phyloP scores from a whole-genome alignment of 352 stramenopile genomes.

The Globisporangium takayamanum region DNA sequence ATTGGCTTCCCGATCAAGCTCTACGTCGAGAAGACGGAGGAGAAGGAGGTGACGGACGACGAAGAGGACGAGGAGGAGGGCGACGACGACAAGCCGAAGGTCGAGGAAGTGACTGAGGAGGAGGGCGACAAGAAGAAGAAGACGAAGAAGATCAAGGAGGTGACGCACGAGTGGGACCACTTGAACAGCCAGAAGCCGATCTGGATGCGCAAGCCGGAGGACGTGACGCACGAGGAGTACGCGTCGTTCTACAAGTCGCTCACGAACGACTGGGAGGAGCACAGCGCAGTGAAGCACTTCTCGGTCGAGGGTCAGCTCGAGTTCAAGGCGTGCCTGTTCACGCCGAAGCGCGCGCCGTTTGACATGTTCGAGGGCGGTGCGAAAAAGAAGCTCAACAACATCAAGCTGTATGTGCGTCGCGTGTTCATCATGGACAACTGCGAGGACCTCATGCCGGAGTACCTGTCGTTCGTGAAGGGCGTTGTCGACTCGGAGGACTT shows the following conservation, averaged over 20 bases:
- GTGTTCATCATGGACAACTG: conserved; percentile 99
- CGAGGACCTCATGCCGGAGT: conserved; percentile 99
- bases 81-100: conserved; percentile 96
- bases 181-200: conserved; percentile 99
- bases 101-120: conserved; percentile 95
- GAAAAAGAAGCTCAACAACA: conserved; percentile 99
- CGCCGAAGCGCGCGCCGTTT: conserved; percentile 98
- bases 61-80: conserved; percentile 94
- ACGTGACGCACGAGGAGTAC: conserved; percentile 99
- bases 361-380: conserved; percentile 99
- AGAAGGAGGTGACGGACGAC: conserved; percentile 99
- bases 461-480: conserved; percentile 98
- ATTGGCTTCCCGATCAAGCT: conserved; percentile 99
- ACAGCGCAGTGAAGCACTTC: conserved; percentile 98
- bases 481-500: conserved; percentile 99
- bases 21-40: conserved; percentile 99
- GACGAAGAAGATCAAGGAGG: conserved; percentile 96
- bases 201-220: conserved; percentile 99
- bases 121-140: conserved; percentile 98
- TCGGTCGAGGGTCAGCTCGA: conserved; percentile 99
- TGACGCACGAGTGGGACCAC: conserved; percentile 99
- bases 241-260: conserved; percentile 99
- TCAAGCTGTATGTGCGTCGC: conserved; percentile 98
- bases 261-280: conserved; percentile 99
- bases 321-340: conserved; percentile 98